A percentile compares a stretch with the other conserved stretches of the same genome.
Conservation (phyloP, 257 asterid genomes). For the Hygrophila difformis region DNA sequence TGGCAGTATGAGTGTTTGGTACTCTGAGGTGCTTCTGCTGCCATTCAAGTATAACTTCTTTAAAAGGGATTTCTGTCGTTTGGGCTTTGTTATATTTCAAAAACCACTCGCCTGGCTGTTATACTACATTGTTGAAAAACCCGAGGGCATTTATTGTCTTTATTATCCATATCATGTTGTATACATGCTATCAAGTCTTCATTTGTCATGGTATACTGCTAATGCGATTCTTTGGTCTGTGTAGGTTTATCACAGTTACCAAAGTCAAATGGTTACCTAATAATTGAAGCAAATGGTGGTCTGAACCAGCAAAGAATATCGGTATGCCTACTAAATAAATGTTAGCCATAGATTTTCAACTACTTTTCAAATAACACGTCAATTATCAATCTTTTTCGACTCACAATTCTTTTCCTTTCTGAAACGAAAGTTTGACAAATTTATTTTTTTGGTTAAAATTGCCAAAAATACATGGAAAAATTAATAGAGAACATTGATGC, state of each 20-base stretch:
- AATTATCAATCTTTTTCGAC: not conserved
- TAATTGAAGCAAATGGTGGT: constrained; percentile 99
- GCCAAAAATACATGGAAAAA: too few relatives aligned
- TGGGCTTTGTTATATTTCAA: too few relatives aligned
- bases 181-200: constrained; percentile 7
- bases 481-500: too few relatives aligned
- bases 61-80: too few relatives aligned
- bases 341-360: not conserved
- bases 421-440: not conserved
- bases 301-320: constrained; percentile 95
- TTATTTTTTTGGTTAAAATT: too few relatives aligned
- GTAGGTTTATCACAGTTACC: constrained; percentile 58
- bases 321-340: constrained; percentile 42
- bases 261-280: constrained; percentile 74
- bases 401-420: too few relatives aligned
- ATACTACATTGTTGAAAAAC: not conserved
- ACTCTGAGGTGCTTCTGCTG: not conserved
- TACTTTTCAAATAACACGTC: constrained; percentile 6
- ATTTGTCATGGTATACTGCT: constrained; percentile 10
- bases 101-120: not conserved
- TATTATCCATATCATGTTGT: not conserved
- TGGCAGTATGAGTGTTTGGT: not conserved
- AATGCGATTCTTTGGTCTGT: constrained; percentile 19
- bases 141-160: not conserved
- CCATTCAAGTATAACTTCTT: not conserved